Evolutionary conservation across 805 yeast genomes (phyloP).

Genomic region (Dipodascus geniculatus): DNA sequence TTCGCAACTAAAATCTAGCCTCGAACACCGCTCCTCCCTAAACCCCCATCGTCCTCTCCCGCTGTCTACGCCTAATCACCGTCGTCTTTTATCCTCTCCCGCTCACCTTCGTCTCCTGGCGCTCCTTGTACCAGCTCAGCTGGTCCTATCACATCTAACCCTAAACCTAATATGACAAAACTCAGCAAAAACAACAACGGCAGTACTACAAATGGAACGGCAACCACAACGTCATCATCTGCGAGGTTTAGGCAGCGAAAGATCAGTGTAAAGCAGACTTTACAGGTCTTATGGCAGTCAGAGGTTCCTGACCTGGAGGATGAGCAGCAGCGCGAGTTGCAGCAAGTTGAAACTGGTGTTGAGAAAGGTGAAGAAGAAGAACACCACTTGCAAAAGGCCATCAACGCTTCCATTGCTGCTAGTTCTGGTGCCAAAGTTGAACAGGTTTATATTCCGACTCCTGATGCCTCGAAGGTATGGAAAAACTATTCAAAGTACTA

Average conservation of each 20-base stretch:
- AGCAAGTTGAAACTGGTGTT: constrained; percentile 92
- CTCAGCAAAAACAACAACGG: constrained; percentile 1
- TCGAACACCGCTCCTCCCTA: too few relatives aligned
- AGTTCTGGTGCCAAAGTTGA: constrained; percentile 36
- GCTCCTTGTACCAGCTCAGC: neutral
- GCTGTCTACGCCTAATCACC: too few relatives aligned
- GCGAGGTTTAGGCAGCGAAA: constrained; percentile 90
- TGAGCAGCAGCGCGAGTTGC: constrained; percentile 72
- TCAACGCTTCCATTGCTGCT: constrained; percentile 64
- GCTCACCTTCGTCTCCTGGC: too few relatives aligned
- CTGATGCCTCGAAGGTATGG: constrained; percentile 85
- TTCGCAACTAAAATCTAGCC: too few relatives aligned
- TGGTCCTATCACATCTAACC: neutral
- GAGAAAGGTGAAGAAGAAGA: constrained; percentile 97
- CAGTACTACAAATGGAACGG: constrained; percentile 12
- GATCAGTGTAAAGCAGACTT: constrained; percentile 80
- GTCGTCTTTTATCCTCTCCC: too few relatives aligned
- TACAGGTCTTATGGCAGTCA: constrained; percentile 61
- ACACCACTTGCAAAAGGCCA: constrained; percentile 85
- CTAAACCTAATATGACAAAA: neutral
- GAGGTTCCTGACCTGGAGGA: constrained; percentile 76
- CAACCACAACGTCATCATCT: constrained; percentile 7
- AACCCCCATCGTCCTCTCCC: too few relatives aligned
- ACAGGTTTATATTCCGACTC: constrained; percentile 84
- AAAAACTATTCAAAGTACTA: constrained; percentile 62